A percentile compares a stretch with the other conserved stretches of the same genome.
Conservation (phyloP, 495 filamentous ascomycete genomes). For the Aspergillus ostianus region DNA sequence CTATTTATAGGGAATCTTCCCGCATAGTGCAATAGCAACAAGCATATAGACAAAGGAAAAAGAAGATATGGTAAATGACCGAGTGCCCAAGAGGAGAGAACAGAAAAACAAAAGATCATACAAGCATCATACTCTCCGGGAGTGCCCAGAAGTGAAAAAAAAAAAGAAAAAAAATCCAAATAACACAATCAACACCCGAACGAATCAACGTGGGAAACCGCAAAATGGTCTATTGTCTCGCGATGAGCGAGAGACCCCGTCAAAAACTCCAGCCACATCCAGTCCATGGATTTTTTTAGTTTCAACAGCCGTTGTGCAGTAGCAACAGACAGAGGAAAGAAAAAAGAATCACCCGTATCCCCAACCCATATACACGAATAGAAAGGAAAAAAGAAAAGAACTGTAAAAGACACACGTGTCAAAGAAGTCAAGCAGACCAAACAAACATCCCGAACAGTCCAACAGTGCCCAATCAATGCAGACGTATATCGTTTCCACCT, state of each 20-base stretch:
- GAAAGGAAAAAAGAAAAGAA: constrained; percentile 26
- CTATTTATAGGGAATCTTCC: constrained; percentile 14
- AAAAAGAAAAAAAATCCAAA: too few relatives aligned
- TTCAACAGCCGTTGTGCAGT: constrained; percentile 26
- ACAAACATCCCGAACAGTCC: constrained; percentile 37
- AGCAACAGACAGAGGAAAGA: constrained; percentile 29
- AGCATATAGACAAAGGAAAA: constrained; percentile 30
- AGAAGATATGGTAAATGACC: constrained; percentile 19
- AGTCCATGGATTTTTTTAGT: constrained; percentile 44
- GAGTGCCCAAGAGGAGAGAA: constrained; percentile 18
- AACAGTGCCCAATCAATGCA: constrained; percentile 51
- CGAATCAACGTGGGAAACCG: constrained; percentile 28
- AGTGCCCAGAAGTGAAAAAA: constrained; percentile 22
- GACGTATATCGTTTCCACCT: constrained; percentile 56
- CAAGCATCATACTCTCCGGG: constrained; percentile 31
- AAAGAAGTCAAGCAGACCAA: constrained; percentile 27
- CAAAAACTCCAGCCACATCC: constrained; percentile 42
- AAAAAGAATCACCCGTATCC: constrained; percentile 35
- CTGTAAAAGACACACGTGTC: constrained; percentile 27
- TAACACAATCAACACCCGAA: constrained; percentile 13
- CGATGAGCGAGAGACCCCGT: constrained; percentile 35
- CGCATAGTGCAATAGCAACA: constrained; percentile 11
- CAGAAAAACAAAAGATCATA: constrained; percentile 27
- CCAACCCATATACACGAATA: constrained; percentile 46
- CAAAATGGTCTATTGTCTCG: constrained; percentile 38